phyloP scores from a whole-genome alignment of 495 filamentous ascomycete genomes.

The Xylaria cubensis region DNA sequence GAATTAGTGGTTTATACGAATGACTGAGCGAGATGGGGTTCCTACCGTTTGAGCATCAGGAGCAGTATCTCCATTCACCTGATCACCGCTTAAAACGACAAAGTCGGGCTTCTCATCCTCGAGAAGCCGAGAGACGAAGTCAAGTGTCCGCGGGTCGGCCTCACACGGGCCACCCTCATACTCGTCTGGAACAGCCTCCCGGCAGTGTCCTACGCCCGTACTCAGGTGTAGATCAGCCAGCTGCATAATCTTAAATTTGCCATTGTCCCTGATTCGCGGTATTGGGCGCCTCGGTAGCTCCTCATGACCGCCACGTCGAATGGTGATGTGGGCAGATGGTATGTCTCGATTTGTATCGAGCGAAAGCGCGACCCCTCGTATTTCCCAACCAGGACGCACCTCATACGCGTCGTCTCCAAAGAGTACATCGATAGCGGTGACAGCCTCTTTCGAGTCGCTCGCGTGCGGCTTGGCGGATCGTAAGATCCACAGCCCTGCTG shows the following conservation, averaged over 20 bases:
- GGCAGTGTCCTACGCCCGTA: conserved; percentile 83
- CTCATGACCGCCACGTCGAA: conserved; percentile 71
- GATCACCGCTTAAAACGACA: conserved; percentile 89
- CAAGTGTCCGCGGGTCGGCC: conserved; percentile 88
- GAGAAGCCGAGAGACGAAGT: conserved; percentile 80
- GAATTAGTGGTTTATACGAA: not conserved
- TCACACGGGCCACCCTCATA: conserved; percentile 80
- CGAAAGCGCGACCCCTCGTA: conserved; percentile 72
- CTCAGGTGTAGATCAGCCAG: conserved; percentile 89
- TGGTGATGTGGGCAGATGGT: conserved; percentile 72
- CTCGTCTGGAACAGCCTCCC: conserved; percentile 78
- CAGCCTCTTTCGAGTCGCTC: conserved; percentile 75
- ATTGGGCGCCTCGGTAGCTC: conserved; percentile 68
- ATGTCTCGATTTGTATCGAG: conserved; percentile 66
- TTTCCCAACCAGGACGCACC: conserved; percentile 80
- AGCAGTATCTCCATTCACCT: conserved; percentile 92
- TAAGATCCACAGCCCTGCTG: conserved; percentile 87
- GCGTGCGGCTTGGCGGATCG: conserved; percentile 75
- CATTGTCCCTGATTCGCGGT: conserved; percentile 82
- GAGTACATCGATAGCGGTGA: conserved; percentile 88
- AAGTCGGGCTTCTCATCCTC: conserved; percentile 93
- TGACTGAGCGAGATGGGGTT: not conserved
- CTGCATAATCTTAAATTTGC: conserved; percentile 98
- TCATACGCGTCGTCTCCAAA: conserved; percentile 95
- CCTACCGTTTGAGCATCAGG: conserved; percentile 82